These are phyloP conservation scores for Aspergillus fijiensis DNA, from an alignment of 2,329 filamentous ascomycete genomes.

Conservation along the genomic window DNA sequence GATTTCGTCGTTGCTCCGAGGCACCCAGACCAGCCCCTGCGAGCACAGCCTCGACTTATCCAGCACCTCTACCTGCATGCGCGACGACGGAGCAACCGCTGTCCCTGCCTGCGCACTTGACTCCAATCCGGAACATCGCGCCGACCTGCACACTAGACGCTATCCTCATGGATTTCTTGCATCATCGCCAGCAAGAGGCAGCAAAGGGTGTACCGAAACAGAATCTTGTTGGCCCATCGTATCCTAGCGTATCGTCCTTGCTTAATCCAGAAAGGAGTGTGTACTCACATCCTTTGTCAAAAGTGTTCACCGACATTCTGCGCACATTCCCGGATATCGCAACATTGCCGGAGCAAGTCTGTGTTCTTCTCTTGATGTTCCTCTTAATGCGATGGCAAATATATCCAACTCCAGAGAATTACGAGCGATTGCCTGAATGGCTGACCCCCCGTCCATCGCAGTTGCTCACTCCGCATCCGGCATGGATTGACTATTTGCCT, in stretches of 20 bases:
- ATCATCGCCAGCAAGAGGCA: constrained; percentile 64
- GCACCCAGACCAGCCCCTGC: constrained; percentile 25
- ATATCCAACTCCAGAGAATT: constrained; percentile 74
- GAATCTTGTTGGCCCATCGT: constrained; percentile 71
- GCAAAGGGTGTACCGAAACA: constrained; percentile 64
- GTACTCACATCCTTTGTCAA: constrained; percentile 73
- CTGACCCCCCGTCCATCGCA: constrained; percentile 66
- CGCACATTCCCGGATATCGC: constrained; percentile 78
- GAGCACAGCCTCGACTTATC: constrained; percentile 23
- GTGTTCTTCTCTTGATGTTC: constrained; percentile 83
- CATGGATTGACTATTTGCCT: constrained; percentile 79
- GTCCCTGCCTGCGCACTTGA: constrained; percentile 34
- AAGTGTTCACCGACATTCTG: constrained; percentile 81
- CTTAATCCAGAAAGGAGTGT: constrained; percentile 66
- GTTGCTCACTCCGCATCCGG: constrained; percentile 66
- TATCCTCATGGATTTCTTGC: constrained; percentile 77
- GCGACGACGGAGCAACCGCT: constrained; percentile 26
- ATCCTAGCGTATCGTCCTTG: constrained; percentile 76
- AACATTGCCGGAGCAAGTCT: constrained; percentile 77
- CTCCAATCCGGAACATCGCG: constrained; percentile 58
- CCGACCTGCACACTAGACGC: constrained; percentile 76
- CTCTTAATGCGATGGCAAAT: constrained; percentile 84
- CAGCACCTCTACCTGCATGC: constrained; percentile 24
- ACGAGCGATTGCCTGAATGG: constrained; percentile 73
- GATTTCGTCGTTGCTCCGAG: constrained; percentile 36